Percentiles rank a stretch among this genome's conserved stretches.
Evolutionary conservation across 108 stramenopile species (phyloP).

Genomic region (Bacterosira constricta): DNA sequence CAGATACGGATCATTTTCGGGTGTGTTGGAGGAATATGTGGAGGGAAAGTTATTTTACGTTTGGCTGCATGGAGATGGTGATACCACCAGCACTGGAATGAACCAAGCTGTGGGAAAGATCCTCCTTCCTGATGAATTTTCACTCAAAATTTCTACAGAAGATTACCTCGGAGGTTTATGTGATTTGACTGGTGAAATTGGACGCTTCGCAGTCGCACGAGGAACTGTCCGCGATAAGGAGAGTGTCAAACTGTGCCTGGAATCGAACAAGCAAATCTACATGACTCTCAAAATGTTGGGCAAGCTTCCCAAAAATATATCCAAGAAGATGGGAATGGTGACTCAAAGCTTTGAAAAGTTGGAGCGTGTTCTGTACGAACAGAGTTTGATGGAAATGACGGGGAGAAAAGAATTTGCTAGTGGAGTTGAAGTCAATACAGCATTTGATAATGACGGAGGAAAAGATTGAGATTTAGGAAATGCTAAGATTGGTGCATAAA

Average conservation of each 20-base stretch:
- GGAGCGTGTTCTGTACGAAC: slow-evolving; percentile 85
- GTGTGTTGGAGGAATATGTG: slow-evolving; percentile 90
- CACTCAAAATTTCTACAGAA: slow-evolving; percentile 57
- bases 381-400: slow-evolving; percentile 75
- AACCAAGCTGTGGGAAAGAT: slow-evolving; percentile 53
- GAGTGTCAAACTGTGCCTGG: slow-evolving; percentile 64
- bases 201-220: slow-evolving; percentile 86
- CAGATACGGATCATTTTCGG: slow-evolving; percentile 69
- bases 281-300: slow-evolving; percentile 55
- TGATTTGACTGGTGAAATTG: slow-evolving; percentile 96
- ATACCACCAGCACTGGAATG: not conserved
- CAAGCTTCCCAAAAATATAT: slow-evolving; percentile 49
- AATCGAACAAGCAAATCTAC: slow-evolving; percentile 62
- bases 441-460: not conserved
- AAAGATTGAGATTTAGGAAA: too few relatives aligned
- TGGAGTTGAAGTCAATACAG: slow-evolving; percentile 16
- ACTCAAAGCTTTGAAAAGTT: slow-evolving; percentile 69
- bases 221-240: slow-evolving; percentile 87
- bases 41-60: slow-evolving; percentile 91
- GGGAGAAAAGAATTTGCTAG: slow-evolving; percentile 43
- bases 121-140: slow-evolving; percentile 52
- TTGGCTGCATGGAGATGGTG: slow-evolving; percentile 72
- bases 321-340: slow-evolving; percentile 74
- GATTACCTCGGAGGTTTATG: slow-evolving; percentile 96
- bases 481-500: too few relatives aligned